Percentiles rank a stretch among this genome's conserved stretches.
Evolutionary conservation across 192 early-diverging fungal species (phyloP).

Genomic region (Entomortierella beljakovae): DNA sequence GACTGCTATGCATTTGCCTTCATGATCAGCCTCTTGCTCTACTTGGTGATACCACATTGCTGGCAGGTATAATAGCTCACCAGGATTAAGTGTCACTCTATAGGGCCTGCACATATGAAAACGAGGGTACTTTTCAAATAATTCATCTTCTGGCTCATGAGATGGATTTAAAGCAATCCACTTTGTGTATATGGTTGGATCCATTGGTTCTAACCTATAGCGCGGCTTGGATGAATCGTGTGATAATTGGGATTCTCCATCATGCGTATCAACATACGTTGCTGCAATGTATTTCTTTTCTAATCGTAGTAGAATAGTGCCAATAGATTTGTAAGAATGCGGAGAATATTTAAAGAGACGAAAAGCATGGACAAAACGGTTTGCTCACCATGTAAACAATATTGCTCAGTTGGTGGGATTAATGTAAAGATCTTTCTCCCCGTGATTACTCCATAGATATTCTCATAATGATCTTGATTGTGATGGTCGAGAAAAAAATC

Average conservation of each 20-base stretch:
- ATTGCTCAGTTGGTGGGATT: slow-evolving; percentile 61
- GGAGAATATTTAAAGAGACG: neutral
- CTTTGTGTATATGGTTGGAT: slow-evolving; percentile 42
- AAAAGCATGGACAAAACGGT: neutral
- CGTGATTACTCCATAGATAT: slow-evolving; percentile 62
- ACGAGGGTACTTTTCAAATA: slow-evolving; percentile 53
- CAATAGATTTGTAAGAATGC: neutral
- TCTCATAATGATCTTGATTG: slow-evolving; percentile 61
- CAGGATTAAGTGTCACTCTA: slow-evolving; percentile 55
- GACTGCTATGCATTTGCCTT: slow-evolving; percentile 64
- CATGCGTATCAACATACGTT: slow-evolving; percentile 33
- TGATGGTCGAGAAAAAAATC: too few species aligned
- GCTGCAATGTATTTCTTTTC: slow-evolving; percentile 48
- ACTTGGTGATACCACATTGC: slow-evolving; percentile 71
- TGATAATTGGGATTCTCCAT: neutral
- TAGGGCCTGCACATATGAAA: slow-evolving; percentile 57
- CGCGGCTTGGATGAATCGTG: slow-evolving; percentile 7
- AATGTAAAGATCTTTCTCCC: slow-evolving; percentile 62
- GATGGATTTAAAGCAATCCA: slow-evolving; percentile 63
- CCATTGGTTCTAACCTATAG: slow-evolving; percentile 46
- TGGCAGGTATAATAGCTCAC: slow-evolving; percentile 66
- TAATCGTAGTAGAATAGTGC: slow-evolving; percentile 12
- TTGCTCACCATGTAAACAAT: slow-evolving; percentile 60
- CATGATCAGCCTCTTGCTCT: slow-evolving; percentile 54
- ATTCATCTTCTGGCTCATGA: slow-evolving; percentile 36